phyloP scores from a whole-genome alignment of 495 filamentous ascomycete species.

The Lasiosphaeria ovina region DNA sequence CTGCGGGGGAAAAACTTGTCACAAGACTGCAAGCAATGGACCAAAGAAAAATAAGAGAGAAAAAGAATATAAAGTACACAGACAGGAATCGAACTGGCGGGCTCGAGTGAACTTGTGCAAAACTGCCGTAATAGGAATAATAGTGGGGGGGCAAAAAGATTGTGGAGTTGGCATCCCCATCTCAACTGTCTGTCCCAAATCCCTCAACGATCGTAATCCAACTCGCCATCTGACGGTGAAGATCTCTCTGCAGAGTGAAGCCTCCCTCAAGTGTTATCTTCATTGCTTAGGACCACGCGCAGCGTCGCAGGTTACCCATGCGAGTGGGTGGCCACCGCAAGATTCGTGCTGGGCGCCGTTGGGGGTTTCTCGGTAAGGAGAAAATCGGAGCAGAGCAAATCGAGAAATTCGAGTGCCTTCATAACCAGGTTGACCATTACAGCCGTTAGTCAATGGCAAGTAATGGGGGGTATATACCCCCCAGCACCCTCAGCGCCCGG shows the following conservation, averaged over 20 bases:
- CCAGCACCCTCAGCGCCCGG: too few relatives aligned
- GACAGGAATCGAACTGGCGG: background rate
- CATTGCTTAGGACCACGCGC: slow-evolving; percentile 48
- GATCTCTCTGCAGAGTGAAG: slow-evolving; percentile 53
- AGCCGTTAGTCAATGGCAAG: slow-evolving; percentile 32
- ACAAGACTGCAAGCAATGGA: too few relatives aligned
- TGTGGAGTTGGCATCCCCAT: slow-evolving; percentile 48
- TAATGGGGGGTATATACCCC: background rate
- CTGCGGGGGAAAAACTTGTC: too few relatives aligned
- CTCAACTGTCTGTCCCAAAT: slow-evolving; percentile 45
- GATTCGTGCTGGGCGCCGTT: slow-evolving; percentile 52
- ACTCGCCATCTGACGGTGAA: slow-evolving; percentile 53
- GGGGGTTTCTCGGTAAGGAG: slow-evolving; percentile 43
- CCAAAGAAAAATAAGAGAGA: slow-evolving; percentile 2
- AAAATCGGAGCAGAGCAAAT: slow-evolving; percentile 40
- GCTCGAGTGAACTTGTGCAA: slow-evolving; percentile 7
- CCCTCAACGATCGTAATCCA: slow-evolving; percentile 53
- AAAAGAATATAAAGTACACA: too few relatives aligned
- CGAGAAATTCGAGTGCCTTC: slow-evolving; percentile 49
- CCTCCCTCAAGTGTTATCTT: slow-evolving; percentile 50
- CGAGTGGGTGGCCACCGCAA: slow-evolving; percentile 51
- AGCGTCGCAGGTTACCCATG: slow-evolving; percentile 52
- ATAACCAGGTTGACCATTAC: slow-evolving; percentile 49
- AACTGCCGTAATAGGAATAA: background rate
- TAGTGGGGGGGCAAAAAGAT: slow-evolving; percentile 32